phyloP scores from a whole-genome alignment of 768 basidiomycete genomes.

The Nidula microcarpa region DNA sequence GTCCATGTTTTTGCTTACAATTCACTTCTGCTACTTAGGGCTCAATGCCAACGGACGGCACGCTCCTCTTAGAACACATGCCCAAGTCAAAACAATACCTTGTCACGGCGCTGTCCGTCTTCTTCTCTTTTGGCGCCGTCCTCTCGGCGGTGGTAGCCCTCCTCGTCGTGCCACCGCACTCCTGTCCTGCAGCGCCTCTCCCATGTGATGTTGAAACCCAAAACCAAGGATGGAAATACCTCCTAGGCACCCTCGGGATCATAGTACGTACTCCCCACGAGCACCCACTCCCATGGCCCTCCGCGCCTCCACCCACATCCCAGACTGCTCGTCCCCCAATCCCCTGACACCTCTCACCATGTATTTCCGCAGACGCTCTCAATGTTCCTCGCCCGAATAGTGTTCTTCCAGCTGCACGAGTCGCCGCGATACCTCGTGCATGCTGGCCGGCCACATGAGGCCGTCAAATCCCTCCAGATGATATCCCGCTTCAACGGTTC shows the following conservation, averaged over 20 bases:
- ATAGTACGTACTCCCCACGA: slow-evolving; percentile 55
- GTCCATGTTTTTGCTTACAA: background rate
- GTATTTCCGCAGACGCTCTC: slow-evolving; percentile 59
- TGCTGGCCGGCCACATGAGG: slow-evolving; percentile 80
- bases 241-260: slow-evolving; percentile 72
- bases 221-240: slow-evolving; percentile 89
- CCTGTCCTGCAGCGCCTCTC: slow-evolving; percentile 46
- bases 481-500: slow-evolving; percentile 88
- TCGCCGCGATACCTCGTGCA: slow-evolving; percentile 93
- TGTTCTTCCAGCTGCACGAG: slow-evolving; percentile 91
- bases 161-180: slow-evolving; percentile 71
- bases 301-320: slow-evolving; percentile 1
- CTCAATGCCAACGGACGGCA: slow-evolving; percentile 96
- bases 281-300: background rate
- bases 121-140: slow-evolving; percentile 93
- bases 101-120: slow-evolving; percentile 88
- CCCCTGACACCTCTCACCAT: slow-evolving; percentile 1
- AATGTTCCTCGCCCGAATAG: slow-evolving; percentile 85
- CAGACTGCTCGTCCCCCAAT: background rate
- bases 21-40: slow-evolving; percentile 43
- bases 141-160: slow-evolving; percentile 79
- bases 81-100: slow-evolving; percentile 90
- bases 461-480: slow-evolving; percentile 74
- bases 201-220: slow-evolving; percentile 64
- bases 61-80: slow-evolving; percentile 88